Base-by-base conservation (phyloP, 805 yeast genomes). In the Candida xiaguanensis region DNA sequence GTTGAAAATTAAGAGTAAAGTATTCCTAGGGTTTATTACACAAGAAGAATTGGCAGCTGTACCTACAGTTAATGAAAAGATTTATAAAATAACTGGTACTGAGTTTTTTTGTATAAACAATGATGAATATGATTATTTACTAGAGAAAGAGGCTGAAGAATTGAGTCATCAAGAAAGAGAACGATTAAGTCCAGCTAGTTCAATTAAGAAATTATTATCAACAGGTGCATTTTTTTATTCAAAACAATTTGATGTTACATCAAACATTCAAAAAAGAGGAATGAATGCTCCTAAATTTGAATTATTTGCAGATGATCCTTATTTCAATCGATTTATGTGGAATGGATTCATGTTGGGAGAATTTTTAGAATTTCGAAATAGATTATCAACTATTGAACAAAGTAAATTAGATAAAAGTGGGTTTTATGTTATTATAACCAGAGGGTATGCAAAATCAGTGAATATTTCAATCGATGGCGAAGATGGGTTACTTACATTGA, bases 81-180 rank as follows among this genome's bases (percentile, higher is more conserved):
- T 85, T 5, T 69, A 65, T 46, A 69, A 63, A 35, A 73, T 85
- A 5, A 63, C 72, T n/a, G 78, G 74, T 17, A 84, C 82, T 1
- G 80, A 78, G 40, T 82, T 83, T 53, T 74, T 75, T 42, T 82
- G 90, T 49, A 63, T 85, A 31, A 77, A 75, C 43, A 74, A 72
- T 34, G 78, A 75, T 34, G 69, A 65, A 25, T 79, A 59, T 51
- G 91, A 83, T 53, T 46, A 36, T 15, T 17, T 42, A 13, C 23
- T 39, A 13, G 38, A 38, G 14, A 23, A 38, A 9, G 50, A 48
- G 15, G 40, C 40, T 12, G 48, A 49, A 23, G 46, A 45, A n/a
- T 31, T 25, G 61, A 46, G 62, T 63, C 42, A 61, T 56, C 38
- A 65, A 56, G 43, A 30, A 1, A 34, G 52, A 4, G 46, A 43